Evolutionary conservation across 495 filamentous ascomycete species (phyloP).

Genomic region (Aspergillus cristatus): DNA sequence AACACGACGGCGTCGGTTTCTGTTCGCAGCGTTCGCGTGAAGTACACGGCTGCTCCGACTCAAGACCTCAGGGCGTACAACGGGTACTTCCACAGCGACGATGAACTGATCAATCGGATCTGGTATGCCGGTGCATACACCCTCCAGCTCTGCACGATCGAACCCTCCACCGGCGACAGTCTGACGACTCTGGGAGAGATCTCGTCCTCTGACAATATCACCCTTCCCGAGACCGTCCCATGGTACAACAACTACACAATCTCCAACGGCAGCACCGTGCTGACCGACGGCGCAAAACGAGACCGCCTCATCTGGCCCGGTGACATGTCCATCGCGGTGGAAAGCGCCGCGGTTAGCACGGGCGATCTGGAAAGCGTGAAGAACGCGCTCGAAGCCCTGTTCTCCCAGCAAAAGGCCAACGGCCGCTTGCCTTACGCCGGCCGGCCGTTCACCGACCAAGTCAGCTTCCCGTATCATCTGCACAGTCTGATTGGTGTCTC

Average conservation of each 20-base stretch:
- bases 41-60: slow-evolving; percentile 30
- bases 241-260: slow-evolving; percentile 26
- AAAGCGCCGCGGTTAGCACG: slow-evolving; percentile 43
- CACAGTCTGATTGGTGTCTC: slow-evolving; percentile 46
- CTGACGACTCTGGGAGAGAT: slow-evolving; percentile 28
- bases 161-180: slow-evolving; percentile 38
- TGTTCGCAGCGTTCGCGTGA: slow-evolving; percentile 9
- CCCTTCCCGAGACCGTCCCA: slow-evolving; percentile 15
- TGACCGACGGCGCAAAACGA: slow-evolving; percentile 50
- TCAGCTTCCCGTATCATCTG: slow-evolving; percentile 50
- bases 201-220: slow-evolving; percentile 10
- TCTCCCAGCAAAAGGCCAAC: slow-evolving; percentile 33
- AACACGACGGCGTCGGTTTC: slow-evolving; percentile 13
- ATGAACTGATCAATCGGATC: slow-evolving; percentile 47
- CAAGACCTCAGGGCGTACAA: slow-evolving; percentile 45
- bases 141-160: slow-evolving; percentile 46
- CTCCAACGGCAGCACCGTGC: slow-evolving; percentile 37
- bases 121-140: slow-evolving; percentile 62
- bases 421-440: slow-evolving; percentile 44
- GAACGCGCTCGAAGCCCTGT: slow-evolving; percentile 45
- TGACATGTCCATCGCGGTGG: slow-evolving; percentile 48
- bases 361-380: slow-evolving; percentile 45
- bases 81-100: slow-evolving; percentile 50
- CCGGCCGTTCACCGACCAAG: slow-evolving; percentile 31
- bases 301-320: slow-evolving; percentile 49